These are phyloP conservation scores for Kodamaea laetipori DNA, from an alignment of 805 yeast species.

Conservation along the genomic window DNA sequence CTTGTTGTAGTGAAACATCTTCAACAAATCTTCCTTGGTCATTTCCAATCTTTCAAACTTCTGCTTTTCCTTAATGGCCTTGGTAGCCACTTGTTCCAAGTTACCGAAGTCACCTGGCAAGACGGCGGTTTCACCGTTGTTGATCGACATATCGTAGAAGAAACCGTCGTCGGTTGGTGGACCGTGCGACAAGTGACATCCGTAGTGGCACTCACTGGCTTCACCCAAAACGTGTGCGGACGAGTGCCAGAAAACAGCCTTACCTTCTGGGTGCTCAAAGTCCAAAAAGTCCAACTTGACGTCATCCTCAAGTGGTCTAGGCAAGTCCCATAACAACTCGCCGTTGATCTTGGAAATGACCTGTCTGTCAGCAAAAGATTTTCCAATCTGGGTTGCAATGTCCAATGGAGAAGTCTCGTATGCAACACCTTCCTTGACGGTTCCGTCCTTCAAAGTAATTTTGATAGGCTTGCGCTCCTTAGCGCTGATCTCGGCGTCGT, in stretches of 20 bases:
- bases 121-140: constrained; percentile 67
- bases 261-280: constrained; percentile 93
- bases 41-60: constrained; percentile 90
- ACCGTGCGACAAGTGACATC: constrained; percentile 84
- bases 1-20: constrained; percentile 95
- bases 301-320: constrained; percentile 83
- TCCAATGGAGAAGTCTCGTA: constrained; percentile 91
- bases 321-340: constrained; percentile 78
- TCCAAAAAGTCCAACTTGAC: constrained; percentile 78
- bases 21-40: constrained; percentile 86
- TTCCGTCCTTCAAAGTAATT: constrained; percentile 86
- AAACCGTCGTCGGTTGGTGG: constrained; percentile 98
- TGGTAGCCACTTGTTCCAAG: constrained; percentile 83
- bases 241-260: constrained; percentile 97
- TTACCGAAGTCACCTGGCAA: constrained; percentile 80
- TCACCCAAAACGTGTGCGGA: constrained; percentile 98
- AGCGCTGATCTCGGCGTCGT: constrained; percentile 69
- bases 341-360: constrained; percentile 92
- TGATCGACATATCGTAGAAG: constrained; percentile 92
- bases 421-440: constrained; percentile 71
- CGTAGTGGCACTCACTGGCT: constrained; percentile 94
- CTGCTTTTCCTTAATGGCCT: constrained; percentile 93
- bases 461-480: constrained; percentile 61
- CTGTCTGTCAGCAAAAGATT: constrained; percentile 84
- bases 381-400: constrained; percentile 81